phyloP scores from a whole-genome alignment of 1,139 yeast species.

The Petasospora rhodanensis region DNA sequence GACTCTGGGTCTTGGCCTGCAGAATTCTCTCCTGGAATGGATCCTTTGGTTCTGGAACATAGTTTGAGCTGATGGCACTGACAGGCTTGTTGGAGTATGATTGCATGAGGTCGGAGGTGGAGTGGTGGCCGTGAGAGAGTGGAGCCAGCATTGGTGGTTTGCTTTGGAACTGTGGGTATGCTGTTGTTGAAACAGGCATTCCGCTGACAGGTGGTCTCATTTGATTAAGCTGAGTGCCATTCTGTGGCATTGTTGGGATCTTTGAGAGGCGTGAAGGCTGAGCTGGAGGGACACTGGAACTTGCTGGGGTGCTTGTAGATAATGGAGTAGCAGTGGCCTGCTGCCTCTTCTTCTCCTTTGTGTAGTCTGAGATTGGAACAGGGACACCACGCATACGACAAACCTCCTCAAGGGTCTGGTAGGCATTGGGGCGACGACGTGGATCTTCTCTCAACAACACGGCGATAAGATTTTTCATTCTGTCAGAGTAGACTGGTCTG shows the following conservation, averaged over 20 bases:
- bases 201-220: background rate
- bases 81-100: constrained; percentile 5
- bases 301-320: constrained; percentile 1
- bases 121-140: constrained; percentile 1
- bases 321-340: too few relatives aligned
- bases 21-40: constrained; percentile 13
- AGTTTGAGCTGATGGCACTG: constrained; percentile 9
- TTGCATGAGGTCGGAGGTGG: constrained; percentile 6
- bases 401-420: constrained; percentile 63
- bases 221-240: background rate
- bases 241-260: background rate
- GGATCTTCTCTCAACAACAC: constrained; percentile 68
- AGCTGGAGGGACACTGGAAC: background rate
- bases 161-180: background rate
- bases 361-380: constrained; percentile 40
- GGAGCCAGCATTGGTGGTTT: background rate
- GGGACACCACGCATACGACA: constrained; percentile 53
- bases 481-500: constrained; percentile 40
- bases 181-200: constrained; percentile 1
- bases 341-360: constrained; percentile 11
- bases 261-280: background rate
- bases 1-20: constrained; percentile 3
- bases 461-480: constrained; percentile 55
- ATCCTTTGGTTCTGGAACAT: constrained; percentile 9
- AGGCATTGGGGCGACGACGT: constrained; percentile 64